Base-by-base conservation (phyloP, 306 rosid species). In the Vachellia collinsii region DNA sequence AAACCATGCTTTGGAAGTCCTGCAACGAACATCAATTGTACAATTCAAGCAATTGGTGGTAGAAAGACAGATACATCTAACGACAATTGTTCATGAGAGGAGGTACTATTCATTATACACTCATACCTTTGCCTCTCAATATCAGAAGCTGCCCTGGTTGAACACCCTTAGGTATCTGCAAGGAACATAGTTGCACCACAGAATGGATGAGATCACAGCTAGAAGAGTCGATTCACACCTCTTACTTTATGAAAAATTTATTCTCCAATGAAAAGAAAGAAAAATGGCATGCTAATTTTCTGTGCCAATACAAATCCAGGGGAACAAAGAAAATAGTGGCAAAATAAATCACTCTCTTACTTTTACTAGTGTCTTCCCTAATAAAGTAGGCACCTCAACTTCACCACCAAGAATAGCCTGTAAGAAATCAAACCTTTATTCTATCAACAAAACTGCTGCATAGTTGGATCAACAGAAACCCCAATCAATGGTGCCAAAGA, bases 321-420 rank as follows among this genome's bases (percentile, higher is more conserved):
- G 23, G 42, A 72, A 29, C 43, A 56, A 42, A 38, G 23, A 65
- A 38, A 23, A 80, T 22, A 39, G 14, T 11, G 20, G 42, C 37
- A 56, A 74, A 41, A 78, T 56, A 80, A 77, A 79, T 73, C 79
- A 72, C 9, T 37, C 53, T 62, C 84, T 84, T 91, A 95, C 99
- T 53, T 93, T 85, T 76, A 95, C 77, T 88, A 86, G 86, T 39
- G 36, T 81, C 86, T 85, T 91, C 88, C 98, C 99, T 1, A 88
- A 86, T 80, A 95, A 85, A 74, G 98, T 93, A 64, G 97, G 99
- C 59, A 95, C 97, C 78, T 91, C 96, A 79, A 93, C 94, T 85
- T 84, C 83, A 70, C 98, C 98, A 61, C 99, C 99, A 83, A 95
- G 92, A 86, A 95, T 90, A 84, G 98, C 99, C 99, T 95, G 91